Evolutionary conservation across 2,329 filamentous ascomycete species (phyloP), one percentile per base, ranked within the genome.

Genomic region (Davidsoniella virescens): DNA sequence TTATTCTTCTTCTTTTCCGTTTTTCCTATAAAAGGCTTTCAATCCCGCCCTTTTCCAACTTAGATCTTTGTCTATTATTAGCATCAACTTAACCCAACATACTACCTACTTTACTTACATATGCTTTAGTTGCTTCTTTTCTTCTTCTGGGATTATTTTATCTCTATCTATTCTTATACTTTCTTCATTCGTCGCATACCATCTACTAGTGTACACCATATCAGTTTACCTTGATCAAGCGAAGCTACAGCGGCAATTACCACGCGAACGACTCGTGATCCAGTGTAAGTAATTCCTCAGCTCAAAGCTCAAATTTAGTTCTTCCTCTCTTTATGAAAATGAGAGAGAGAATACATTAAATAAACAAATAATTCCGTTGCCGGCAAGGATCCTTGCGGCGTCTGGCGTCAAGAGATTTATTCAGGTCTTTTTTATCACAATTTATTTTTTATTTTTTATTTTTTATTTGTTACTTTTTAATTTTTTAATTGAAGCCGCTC

Each of bases 1-100:
- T 20, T 23, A 12, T 29, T 29, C 33, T 50, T 50, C 33, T 50
- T 44, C 18, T 36, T 46, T 18, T 50, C 33, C 20, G 37, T 39
- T 44, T 20, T 38, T 50, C 14, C 29, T 42, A 18, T 42, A 23
- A 42, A 42, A 42, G 17, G 12, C 23, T 23, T 23, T 17, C 47
- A 25, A 43, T 49, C 44, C 44, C 29, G 26, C 33, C 18, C 26
- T 46, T 46, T 43, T 36, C 33, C 44, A 17, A 18, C 26, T 46
- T 46, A 14, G 33, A 37, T 20, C 18, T 18, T 45, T 46, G 44
- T 36, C 33, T 16, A 38, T 37, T 20, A 38, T 46, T 46, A 37
- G 40, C 18, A 42, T 23, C 40, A 23, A 20, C 40, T 23, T 20
- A 42, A 42, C 17, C 40, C 20, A 18, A 18, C 18, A 20, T 33